These are phyloP conservation scores for Phyllosticta capitalensis DNA, from an alignment of 2,329 filamentous ascomycete species.

Conservation along the genomic window DNA sequence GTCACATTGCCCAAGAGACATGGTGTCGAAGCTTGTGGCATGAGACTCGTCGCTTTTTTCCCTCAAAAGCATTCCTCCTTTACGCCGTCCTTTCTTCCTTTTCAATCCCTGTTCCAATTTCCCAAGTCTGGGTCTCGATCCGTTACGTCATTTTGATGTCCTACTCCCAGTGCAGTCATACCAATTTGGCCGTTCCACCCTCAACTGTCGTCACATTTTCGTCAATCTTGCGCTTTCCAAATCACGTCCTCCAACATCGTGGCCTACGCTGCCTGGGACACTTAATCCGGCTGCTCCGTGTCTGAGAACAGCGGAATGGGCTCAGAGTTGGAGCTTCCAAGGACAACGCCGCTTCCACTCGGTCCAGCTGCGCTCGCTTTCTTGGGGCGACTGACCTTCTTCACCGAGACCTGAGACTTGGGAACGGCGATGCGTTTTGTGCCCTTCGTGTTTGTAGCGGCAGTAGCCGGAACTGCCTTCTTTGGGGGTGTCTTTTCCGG, in stretches of 20 bases:
- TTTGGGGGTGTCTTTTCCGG: conserved; percentile 11
- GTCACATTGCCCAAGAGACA: too few species aligned
- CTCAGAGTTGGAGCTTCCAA: neutral
- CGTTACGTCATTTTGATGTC: neutral
- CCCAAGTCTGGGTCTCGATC: neutral
- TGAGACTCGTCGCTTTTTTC: neutral
- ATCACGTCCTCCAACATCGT: neutral
- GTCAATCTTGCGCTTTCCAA: neutral
- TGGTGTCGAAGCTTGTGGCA: neutral
- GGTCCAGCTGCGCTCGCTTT: neutral
- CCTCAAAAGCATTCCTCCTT: neutral
- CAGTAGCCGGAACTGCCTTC: neutral
- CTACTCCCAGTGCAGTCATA: neutral
- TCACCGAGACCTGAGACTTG: neutral
- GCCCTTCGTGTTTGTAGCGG: neutral
- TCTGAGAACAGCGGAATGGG: neutral
- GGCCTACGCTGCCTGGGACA: neutral
- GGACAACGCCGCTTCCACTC: neutral
- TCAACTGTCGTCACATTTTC: neutral
- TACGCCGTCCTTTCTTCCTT: neutral
- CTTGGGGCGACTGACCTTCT: neutral
- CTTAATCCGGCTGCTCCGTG: neutral
- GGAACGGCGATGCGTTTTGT: neutral
- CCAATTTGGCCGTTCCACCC: neutral
- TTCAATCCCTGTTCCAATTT: neutral